phyloP scores from a whole-genome alignment of 2,329 filamentous ascomycete genomes.

The Byssoonygena ceratinophila region DNA sequence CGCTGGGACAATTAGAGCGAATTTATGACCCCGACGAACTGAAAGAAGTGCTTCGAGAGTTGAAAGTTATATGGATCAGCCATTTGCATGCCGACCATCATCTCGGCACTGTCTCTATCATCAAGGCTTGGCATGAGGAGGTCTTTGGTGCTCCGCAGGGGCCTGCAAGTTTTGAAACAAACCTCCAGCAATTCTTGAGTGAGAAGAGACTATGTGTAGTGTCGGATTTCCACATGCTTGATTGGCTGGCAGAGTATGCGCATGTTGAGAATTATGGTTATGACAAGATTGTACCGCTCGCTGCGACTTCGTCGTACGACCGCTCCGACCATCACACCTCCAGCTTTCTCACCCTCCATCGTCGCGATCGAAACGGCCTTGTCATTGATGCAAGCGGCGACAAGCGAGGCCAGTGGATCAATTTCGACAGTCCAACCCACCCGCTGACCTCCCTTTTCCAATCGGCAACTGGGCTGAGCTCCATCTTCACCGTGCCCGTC shows the following conservation, averaged over 20 bases:
- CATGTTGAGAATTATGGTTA: slow-evolving; percentile 67
- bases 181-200: slow-evolving; percentile 30
- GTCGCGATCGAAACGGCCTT: slow-evolving; percentile 7
- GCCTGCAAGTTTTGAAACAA: slow-evolving; percentile 31
- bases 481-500: slow-evolving; percentile 58
- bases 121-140: slow-evolving; percentile 65
- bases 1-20: slow-evolving; percentile 73
- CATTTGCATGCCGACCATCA: slow-evolving; percentile 96
- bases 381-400: slow-evolving; percentile 7
- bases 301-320: slow-evolving; percentile 28
- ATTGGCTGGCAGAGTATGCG: slow-evolving; percentile 70
- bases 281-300: slow-evolving; percentile 44
- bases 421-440: slow-evolving; percentile 20
- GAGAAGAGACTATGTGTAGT: slow-evolving; percentile 51
- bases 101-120: slow-evolving; percentile 68
- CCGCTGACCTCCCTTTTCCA: slow-evolving; percentile 34
- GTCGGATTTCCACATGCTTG: slow-evolving; percentile 59
- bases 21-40: slow-evolving; percentile 57
- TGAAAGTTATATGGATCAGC: slow-evolving; percentile 82
- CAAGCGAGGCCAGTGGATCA: slow-evolving; percentile 19
- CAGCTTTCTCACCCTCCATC: slow-evolving; percentile 10
- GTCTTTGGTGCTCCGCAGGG: slow-evolving; percentile 36
- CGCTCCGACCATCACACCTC: slow-evolving; percentile 19
- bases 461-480: slow-evolving; percentile 49
- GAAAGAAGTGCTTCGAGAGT: slow-evolving; percentile 59